These are phyloP conservation scores for Xylariaceae sp. DNA, from an alignment of 2,329 filamentous ascomycete species.

Conservation along the genomic window DNA sequence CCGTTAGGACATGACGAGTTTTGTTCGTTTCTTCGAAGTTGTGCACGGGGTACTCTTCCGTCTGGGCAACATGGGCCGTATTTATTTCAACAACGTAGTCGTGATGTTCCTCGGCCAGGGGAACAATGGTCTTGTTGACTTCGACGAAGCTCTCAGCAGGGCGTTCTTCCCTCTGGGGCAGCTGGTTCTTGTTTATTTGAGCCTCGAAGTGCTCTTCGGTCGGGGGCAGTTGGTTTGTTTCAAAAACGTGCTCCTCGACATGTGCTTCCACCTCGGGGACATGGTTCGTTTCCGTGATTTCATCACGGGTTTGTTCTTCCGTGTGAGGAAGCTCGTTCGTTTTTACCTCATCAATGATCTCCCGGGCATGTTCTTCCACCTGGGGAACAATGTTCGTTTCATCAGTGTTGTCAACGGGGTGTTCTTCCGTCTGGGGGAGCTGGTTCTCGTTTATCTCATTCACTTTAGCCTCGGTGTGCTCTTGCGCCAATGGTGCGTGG, in stretches of 20 bases:
- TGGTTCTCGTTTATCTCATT: neutral
- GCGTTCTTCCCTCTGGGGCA: neutral
- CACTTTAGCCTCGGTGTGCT: neutral
- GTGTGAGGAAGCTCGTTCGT: neutral
- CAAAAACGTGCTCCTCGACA: too few relatives aligned
- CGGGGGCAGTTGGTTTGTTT: neutral
- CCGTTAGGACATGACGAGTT: neutral
- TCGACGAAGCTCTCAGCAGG: neutral
- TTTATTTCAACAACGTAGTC: neutral
- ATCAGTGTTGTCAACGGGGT: neutral
- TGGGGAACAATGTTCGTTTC: neutral
- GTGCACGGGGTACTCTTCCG: neutral
- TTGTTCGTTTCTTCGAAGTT: neutral
- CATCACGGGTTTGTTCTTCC: neutral
- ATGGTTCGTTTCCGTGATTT: too few relatives aligned
- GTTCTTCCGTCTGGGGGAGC: neutral
- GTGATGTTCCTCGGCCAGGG: neutral
- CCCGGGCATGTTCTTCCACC: neutral
- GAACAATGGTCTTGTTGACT: neutral
- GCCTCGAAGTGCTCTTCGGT: neutral
- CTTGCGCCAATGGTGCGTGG: neutral
- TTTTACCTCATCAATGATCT: neutral
- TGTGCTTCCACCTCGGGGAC: neutral
- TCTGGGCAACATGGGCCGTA: neutral
- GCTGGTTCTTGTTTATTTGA: neutral